phyloP scores from a whole-genome alignment of 108 stramenopile genomes.

The Schizochytrium sp. region DNA sequence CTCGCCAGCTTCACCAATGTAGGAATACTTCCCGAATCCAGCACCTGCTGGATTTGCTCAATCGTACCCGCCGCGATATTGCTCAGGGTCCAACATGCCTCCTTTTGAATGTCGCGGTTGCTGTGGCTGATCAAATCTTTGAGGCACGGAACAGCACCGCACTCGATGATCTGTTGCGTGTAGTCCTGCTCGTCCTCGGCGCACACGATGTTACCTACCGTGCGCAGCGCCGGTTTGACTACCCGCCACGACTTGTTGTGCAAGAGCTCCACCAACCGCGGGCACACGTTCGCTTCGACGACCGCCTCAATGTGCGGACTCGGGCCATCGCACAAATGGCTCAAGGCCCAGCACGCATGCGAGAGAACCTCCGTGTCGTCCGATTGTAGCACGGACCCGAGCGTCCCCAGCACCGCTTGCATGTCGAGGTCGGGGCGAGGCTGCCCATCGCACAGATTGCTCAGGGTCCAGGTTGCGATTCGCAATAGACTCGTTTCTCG shows the following conservation, averaged over 20 bases:
- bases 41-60: constrained; percentile 87
- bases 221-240: constrained; percentile 84
- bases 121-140: constrained; percentile 68
- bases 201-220: constrained; percentile 91
- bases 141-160: constrained; percentile 73
- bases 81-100: constrained; percentile 89
- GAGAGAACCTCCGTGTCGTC: constrained; percentile 79
- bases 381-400: constrained; percentile 63
- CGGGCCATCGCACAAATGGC: constrained; percentile 87
- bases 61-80: constrained; percentile 95
- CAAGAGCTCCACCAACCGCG: constrained; percentile 79
- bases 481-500: constrained; percentile 53
- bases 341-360: constrained; percentile 85
- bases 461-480: constrained; percentile 78
- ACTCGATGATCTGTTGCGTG: constrained; percentile 83
- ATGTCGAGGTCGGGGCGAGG: constrained; percentile 66
- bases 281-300: constrained; percentile 67
- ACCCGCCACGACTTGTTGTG: constrained; percentile 74
- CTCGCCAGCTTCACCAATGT: constrained; percentile 79
- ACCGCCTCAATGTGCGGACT: constrained; percentile 80
- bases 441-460: constrained; percentile 74
- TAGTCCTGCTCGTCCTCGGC: constrained; percentile 89
- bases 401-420: constrained; percentile 60
- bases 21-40: constrained; percentile 81
- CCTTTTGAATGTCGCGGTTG: constrained; percentile 93